Percentiles rank a stretch among this genome's conserved stretches.
Evolutionary conservation across 1,284 basidiomycete genomes (phyloP).

Genomic region (Ustilago cynodontis): DNA sequence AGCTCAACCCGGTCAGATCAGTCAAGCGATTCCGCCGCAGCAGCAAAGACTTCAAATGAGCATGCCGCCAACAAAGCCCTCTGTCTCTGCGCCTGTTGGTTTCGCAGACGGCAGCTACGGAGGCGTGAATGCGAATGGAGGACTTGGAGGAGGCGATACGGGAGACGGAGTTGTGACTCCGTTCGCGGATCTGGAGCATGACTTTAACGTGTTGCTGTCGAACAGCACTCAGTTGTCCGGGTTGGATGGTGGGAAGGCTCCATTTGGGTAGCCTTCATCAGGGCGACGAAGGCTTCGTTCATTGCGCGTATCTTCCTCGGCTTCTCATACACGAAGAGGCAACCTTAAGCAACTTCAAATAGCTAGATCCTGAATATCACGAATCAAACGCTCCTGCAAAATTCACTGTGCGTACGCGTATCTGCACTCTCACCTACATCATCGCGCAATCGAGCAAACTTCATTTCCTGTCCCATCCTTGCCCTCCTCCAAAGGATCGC

Average conservation of each 20-base stretch:
- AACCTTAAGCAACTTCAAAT: too few relatives aligned
- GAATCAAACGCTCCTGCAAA: too few relatives aligned
- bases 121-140: neutral
- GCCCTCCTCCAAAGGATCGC: too few relatives aligned
- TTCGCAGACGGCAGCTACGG: neutral
- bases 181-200: slow-evolving; percentile 22
- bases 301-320: too few relatives aligned
- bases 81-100: slow-evolving; percentile 7
- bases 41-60: slow-evolving; percentile 2
- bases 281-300: too few relatives aligned
- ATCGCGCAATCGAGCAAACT: too few relatives aligned
- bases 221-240: slow-evolving; percentile 18
- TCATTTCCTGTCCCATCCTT: too few relatives aligned
- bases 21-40: neutral
- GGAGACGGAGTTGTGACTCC: slow-evolving; percentile 3
- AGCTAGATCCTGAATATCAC: too few relatives aligned
- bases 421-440: too few relatives aligned
- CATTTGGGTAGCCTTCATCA: too few relatives aligned
- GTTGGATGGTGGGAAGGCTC: neutral
- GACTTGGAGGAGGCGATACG: neutral
- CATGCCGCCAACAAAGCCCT: slow-evolving; percentile 6
- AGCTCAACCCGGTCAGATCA: neutral
- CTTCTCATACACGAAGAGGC: too few relatives aligned
- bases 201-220: slow-evolving; percentile 28
- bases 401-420: too few relatives aligned